Percentiles rank a stretch among this genome's conserved stretches.
Conservation (phyloP, 164 flowering plant species). For the Stephania yunnanensis region DNA sequence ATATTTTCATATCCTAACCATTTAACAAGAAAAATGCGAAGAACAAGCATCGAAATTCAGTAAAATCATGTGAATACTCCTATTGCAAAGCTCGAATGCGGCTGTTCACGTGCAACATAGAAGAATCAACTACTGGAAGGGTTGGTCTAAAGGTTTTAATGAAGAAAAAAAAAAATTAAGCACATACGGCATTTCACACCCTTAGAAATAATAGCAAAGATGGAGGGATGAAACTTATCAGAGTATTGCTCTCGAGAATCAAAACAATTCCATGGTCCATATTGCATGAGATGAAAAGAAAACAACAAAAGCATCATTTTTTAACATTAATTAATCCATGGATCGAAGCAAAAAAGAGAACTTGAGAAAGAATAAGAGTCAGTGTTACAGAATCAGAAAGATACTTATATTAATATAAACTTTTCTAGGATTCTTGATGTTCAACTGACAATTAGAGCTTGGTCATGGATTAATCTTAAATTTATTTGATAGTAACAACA, state of each 20-base stretch:
- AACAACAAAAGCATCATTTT: not conserved
- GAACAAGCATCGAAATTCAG: not conserved
- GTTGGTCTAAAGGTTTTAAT: not conserved
- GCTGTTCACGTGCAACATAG: not conserved
- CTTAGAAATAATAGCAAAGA: not conserved
- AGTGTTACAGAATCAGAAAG: no score
- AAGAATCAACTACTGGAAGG: not conserved
- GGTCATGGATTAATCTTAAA: no score
- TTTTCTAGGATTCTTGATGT: no score
- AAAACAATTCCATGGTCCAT: not conserved
- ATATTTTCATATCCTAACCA: not conserved
- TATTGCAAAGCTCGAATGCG: not conserved
- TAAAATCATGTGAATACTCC: not conserved
- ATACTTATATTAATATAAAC: no score
- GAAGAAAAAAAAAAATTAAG: not conserved
- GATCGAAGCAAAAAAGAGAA: no score
- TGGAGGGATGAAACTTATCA: not conserved
- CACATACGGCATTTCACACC: not conserved
- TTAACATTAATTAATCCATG: no score
- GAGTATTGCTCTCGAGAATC: not conserved
- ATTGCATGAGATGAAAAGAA: not conserved
- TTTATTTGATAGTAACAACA: no score
- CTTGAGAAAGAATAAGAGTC: no score
- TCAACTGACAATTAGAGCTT: no score
- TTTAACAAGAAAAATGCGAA: not conserved